phyloP scores from a whole-genome alignment of 2,329 filamentous ascomycete species.

The Grosmannia huntii region DNA sequence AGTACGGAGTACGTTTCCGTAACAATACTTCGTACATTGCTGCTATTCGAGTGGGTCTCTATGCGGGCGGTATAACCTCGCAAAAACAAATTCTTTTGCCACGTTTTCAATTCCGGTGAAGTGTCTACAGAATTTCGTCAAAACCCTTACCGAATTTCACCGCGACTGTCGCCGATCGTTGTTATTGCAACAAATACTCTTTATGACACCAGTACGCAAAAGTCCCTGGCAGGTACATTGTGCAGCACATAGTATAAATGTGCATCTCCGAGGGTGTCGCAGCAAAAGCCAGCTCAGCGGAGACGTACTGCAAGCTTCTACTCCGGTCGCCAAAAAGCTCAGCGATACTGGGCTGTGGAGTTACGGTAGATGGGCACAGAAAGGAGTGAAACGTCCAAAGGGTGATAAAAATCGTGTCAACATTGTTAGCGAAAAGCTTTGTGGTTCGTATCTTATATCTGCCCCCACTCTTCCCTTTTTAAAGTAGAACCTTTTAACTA shows the following conservation, averaged over 20 bases:
- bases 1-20: no score
- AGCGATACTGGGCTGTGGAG: slow-evolving; percentile 11
- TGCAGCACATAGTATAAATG: not conserved
- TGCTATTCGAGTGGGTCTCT: not conserved
- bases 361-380: slow-evolving; percentile 6
- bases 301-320: not conserved
- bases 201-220: not conserved
- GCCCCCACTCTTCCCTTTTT: not conserved
- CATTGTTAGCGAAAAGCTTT: slow-evolving; percentile 37
- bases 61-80: not conserved
- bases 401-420: slow-evolving; percentile 34
- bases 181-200: not conserved
- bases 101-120: not conserved
- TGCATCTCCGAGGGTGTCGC: not conserved
- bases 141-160: not conserved
- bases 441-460: slow-evolving; percentile 26
- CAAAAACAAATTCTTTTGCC: not conserved
- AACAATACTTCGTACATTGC: no score
- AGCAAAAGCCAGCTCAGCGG: not conserved
- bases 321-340: slow-evolving; percentile 13
- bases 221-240: not conserved
- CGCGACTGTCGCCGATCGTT: not conserved
- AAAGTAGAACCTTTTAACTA: not conserved
- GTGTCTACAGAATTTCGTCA: no score
- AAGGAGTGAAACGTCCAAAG: slow-evolving; percentile 1